Percentiles rank a stretch among this genome's conserved stretches.
Conservation (phyloP, 2,329 filamentous ascomycete species). For the Cryphonectria japonica region DNA sequence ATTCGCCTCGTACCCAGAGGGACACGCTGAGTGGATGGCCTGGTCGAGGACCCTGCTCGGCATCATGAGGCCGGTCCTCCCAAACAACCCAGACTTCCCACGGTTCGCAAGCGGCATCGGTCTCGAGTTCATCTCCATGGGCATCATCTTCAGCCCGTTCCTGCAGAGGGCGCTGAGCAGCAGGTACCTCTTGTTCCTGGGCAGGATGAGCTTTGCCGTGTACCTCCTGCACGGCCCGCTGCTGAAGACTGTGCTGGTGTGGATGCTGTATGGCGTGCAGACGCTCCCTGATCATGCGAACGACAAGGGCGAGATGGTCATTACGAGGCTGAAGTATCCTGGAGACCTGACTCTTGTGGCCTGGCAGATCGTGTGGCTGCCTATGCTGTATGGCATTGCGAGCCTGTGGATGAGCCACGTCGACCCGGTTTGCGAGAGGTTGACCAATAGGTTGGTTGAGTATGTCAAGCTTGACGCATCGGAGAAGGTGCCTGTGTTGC, state of each 20-base stretch:
- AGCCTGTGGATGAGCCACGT: constrained; percentile 58
- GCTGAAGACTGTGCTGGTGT: constrained; percentile 61
- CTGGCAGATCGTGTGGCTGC: constrained; percentile 49
- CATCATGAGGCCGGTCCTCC: constrained; percentile 50
- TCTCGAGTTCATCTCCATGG: constrained; percentile 50
- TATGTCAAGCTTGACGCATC: constrained; percentile 30
- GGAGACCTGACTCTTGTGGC: constrained; percentile 42
- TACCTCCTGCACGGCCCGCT: constrained; percentile 67
- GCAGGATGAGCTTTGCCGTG: constrained; percentile 66
- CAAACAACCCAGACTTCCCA: constrained; percentile 49
- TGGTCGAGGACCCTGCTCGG: constrained; percentile 56
- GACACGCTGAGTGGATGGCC: constrained; percentile 53
- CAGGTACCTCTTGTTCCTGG: constrained; percentile 62
- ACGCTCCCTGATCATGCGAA: constrained; percentile 42
- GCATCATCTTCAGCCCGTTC: constrained; percentile 55
- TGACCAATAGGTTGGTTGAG: constrained; percentile 45
- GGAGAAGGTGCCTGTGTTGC: constrained; percentile 31
- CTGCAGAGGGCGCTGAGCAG: constrained; percentile 58
- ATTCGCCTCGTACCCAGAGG: constrained; percentile 63
- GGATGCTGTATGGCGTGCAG: constrained; percentile 58
- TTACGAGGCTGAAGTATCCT: constrained; percentile 43
- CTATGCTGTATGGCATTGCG: constrained; percentile 50
- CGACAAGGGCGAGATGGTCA: constrained; percentile 40
- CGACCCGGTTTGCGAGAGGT: constrained; percentile 53
- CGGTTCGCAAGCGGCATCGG: constrained; percentile 46